A percentile compares a stretch with the other conserved stretches of the same genome.
phyloP scores from a whole-genome alignment of 179 eudicot species.

The Nepenthes alata region DNA sequence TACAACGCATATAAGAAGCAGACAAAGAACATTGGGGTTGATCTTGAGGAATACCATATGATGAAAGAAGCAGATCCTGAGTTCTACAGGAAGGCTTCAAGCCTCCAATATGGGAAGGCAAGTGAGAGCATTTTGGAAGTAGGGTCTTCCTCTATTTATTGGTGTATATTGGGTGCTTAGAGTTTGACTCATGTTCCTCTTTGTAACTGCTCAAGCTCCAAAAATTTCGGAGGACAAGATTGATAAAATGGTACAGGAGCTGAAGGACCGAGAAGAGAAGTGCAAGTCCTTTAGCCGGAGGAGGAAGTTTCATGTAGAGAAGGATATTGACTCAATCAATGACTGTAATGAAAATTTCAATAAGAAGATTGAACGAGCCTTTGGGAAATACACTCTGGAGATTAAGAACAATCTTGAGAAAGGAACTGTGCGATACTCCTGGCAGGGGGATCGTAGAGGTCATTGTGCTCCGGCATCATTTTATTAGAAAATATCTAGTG shows the following conservation, averaged over 20 bases:
- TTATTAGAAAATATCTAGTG: no score
- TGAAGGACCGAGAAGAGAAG: conserved; percentile 78
- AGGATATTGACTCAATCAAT: conserved; percentile 89
- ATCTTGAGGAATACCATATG: conserved; percentile 60
- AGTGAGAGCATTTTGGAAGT: conserved; percentile 1
- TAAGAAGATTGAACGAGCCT: conserved; percentile 93
- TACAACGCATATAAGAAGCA: conserved; percentile 92
- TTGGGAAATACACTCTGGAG: conserved; percentile 89
- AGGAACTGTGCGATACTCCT: conserved; percentile 48
- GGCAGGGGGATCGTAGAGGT: no score
- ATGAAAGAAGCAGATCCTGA: conserved; percentile 91
- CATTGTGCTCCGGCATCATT: no score
- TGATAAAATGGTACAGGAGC: conserved; percentile 87
- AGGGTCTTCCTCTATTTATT: no score
- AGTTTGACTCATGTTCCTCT: no score
- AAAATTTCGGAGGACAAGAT: conserved; percentile 64
- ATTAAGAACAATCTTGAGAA: conserved; percentile 93
- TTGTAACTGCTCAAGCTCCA: conserved; percentile 39
- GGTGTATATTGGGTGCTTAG: no score
- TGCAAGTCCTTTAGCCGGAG: conserved; percentile 72
- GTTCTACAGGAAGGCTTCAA: conserved; percentile 82
- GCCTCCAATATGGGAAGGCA: conserved; percentile 94
- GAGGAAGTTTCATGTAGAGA: conserved; percentile 75
- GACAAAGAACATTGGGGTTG: conserved; percentile 54
- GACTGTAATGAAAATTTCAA: conserved; percentile 97